A percentile compares a stretch with the other conserved stretches of the same genome.
Evolutionary conservation across 176 grass and related monocot species (phyloP).

Genomic region (Stipa capillata): DNA sequence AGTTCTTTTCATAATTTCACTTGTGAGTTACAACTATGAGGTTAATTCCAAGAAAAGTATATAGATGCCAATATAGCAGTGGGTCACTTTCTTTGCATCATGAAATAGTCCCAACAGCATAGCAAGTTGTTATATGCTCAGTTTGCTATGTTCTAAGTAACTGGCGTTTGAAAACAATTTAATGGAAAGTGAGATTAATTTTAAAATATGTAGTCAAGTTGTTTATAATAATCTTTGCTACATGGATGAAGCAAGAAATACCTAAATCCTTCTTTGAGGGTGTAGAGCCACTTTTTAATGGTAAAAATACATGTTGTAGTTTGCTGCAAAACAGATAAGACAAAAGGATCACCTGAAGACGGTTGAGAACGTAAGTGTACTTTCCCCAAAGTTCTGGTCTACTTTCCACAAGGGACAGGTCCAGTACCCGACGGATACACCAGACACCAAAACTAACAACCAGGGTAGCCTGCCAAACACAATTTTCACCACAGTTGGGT

Average conservation of each 20-base stretch:
- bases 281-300: neutral
- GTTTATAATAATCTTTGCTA: neutral
- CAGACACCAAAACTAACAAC: conserved; percentile 93
- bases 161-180: neutral
- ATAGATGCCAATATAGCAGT: neutral
- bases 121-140: neutral
- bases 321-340: neutral
- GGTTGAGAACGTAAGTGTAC: conserved; percentile 97
- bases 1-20: neutral
- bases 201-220: too few species aligned
- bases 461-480: conserved; percentile 68
- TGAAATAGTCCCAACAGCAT: neutral
- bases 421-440: conserved; percentile 68
- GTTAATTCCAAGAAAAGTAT: neutral
- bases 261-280: neutral
- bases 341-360: conserved; percentile 66
- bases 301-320: neutral
- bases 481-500: conserved; percentile 80
- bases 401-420: conserved; percentile 86
- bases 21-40: neutral
- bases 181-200: neutral
- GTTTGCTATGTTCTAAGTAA: neutral
- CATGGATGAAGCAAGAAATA: neutral
- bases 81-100: neutral
- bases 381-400: conserved; percentile 98